These are phyloP conservation scores for Myriosclerotinia curreyana DNA, from an alignment of 2,329 filamentous ascomycete genomes.

Conservation along the genomic window DNA sequence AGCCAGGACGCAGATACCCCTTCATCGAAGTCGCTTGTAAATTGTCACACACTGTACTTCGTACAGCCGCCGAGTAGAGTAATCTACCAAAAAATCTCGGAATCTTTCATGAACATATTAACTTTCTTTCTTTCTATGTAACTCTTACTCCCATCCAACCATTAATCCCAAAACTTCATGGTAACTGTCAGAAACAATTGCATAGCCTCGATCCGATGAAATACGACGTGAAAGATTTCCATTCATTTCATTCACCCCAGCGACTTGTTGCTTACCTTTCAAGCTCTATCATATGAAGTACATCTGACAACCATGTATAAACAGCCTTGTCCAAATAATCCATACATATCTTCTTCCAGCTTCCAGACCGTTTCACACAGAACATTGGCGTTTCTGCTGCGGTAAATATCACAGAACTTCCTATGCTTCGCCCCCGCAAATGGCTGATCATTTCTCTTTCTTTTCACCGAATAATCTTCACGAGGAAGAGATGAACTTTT, in stretches of 20 bases:
- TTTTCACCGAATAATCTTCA: constrained; percentile 10
- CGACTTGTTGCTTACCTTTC: not conserved
- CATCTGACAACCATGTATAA: constrained; percentile 9
- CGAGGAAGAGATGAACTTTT: not conserved
- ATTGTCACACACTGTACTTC: too few relatives aligned
- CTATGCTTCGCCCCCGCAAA: constrained; percentile 7
- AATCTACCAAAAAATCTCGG: not conserved
- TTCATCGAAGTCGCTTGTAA: constrained; percentile 14
- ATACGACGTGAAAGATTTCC: not conserved
- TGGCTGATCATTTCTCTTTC: constrained; percentile 14
- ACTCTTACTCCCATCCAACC: not conserved
- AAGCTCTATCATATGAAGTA: not conserved
- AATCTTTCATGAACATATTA: not conserved
- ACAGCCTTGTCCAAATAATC: constrained; percentile 1
- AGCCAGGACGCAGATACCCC: not conserved
- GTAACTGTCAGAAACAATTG: not conserved
- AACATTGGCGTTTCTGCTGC: constrained; percentile 18
- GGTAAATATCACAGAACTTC: constrained; percentile 5
- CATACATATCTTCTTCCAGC: constrained; percentile 1
- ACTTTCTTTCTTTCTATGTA: not conserved
- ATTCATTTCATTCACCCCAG: not conserved
- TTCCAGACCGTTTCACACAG: constrained; percentile 11
- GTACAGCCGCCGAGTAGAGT: constrained; percentile 5
- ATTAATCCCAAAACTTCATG: not conserved
- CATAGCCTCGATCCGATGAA: constrained; percentile 14